Conservation (phyloP, 495 filamentous ascomycete species). For the Pyrenula aspistea region DNA sequence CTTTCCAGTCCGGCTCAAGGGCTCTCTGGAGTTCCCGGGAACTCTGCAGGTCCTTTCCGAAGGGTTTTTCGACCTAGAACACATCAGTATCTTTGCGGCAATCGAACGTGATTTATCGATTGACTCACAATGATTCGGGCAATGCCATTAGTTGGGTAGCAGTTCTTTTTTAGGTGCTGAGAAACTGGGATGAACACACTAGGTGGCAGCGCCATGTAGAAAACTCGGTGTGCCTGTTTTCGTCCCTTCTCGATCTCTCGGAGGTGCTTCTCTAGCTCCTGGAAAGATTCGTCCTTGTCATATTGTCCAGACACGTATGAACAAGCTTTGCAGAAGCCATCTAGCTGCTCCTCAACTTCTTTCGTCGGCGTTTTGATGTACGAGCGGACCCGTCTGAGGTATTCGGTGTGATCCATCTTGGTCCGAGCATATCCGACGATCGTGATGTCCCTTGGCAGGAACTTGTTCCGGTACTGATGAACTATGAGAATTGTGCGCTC, state of each 20-base stretch:
- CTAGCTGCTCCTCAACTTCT: conserved; percentile 89
- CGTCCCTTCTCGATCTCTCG: conserved; percentile 75
- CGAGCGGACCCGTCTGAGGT: conserved; percentile 82
- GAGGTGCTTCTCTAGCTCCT: conserved; percentile 77
- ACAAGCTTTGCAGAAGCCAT: conserved; percentile 78
- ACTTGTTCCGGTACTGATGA: conserved; percentile 86
- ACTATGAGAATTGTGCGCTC: conserved; percentile 12
- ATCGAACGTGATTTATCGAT: conserved; percentile 1
- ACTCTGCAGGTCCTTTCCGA: conserved; percentile 91
- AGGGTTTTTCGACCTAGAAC: conserved; percentile 90
- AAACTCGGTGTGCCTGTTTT: conserved; percentile 79
- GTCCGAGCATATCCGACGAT: conserved; percentile 99
- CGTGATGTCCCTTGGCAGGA: conserved; percentile 92
- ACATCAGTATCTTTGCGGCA: conserved; percentile 5
- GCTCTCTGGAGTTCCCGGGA: conserved; percentile 93
- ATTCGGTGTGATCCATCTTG: conserved; percentile 97
- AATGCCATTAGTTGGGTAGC: conserved; percentile 83
- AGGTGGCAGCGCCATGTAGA: conserved; percentile 98
- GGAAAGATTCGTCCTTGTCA: conserved; percentile 91
- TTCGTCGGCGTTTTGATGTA: conserved; percentile 99
- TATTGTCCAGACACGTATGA: conserved; percentile 95
- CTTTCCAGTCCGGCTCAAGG: conserved; percentile 94
- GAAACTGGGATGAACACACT: conserved; percentile 97
- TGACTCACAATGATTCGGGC: conserved; percentile 76
- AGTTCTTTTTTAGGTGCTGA: conserved; percentile 91